These are phyloP conservation scores for Misopates orontium DNA, from an alignment of 257 asterid genomes.

Conservation along the genomic window DNA sequence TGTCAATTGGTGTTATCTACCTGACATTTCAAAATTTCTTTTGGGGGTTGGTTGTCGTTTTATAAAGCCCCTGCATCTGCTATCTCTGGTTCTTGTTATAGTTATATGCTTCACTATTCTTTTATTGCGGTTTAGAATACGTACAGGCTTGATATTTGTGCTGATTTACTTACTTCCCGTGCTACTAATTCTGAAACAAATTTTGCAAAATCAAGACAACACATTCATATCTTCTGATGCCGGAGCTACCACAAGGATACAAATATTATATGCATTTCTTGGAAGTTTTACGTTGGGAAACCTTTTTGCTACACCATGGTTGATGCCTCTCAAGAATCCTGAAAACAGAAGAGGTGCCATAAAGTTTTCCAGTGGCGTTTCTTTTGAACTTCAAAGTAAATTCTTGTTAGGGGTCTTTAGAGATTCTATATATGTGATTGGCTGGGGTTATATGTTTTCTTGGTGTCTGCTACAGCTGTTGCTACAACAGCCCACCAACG, in stretches of 20 bases:
- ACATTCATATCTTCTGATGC: constrained; percentile 35
- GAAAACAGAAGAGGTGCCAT: constrained; percentile 15
- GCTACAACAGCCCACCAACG: constrained; percentile 79
- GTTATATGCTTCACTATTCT: constrained; percentile 38
- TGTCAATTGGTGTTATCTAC: constrained; percentile 87
- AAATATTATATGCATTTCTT: constrained; percentile 54
- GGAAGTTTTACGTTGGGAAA: constrained; percentile 50
- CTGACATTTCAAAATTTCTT: constrained; percentile 79
- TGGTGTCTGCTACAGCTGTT: constrained; percentile 86
- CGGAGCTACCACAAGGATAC: constrained; percentile 55
- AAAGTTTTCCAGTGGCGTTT: constrained; percentile 32
- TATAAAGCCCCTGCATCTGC: constrained; percentile 55
- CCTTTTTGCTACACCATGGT: constrained; percentile 64
- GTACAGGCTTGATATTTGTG: constrained; percentile 32
- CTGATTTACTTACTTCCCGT: constrained; percentile 52
- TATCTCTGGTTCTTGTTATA: constrained; percentile 51
- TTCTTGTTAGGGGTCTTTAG: constrained; percentile 27
- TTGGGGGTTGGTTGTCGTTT: constrained; percentile 52
- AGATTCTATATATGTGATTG: constrained; percentile 52
- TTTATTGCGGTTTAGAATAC: constrained; percentile 33
- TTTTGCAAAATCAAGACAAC: constrained; percentile 43
- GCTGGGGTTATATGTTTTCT: constrained; percentile 61
- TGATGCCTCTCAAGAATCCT: constrained; percentile 43
- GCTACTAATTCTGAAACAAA: constrained; percentile 51
- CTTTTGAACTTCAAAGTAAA: constrained; percentile 20